phyloP scores from a whole-genome alignment of 1,284 basidiomycete genomes.

The Cronartium quercuum region DNA sequence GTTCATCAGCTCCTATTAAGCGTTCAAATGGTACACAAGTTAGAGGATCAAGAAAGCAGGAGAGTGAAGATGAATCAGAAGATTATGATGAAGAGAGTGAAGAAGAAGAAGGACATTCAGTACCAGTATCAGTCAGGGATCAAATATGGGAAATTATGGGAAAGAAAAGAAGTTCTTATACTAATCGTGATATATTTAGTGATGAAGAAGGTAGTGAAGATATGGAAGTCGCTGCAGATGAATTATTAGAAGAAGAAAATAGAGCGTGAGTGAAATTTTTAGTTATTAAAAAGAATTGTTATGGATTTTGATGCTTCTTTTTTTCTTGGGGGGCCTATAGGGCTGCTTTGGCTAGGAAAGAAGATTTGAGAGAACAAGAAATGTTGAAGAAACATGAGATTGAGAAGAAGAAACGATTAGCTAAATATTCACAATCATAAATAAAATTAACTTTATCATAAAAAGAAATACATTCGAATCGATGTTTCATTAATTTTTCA shows the following conservation, averaged over 20 bases:
- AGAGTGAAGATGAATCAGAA: slow-evolving; percentile 2
- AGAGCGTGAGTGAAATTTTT: slow-evolving; percentile 17
- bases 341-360: slow-evolving; percentile 19
- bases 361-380: slow-evolving; percentile 34
- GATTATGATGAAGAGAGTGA: slow-evolving; percentile 14
- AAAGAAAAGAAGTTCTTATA: slow-evolving; percentile 25
- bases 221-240: slow-evolving; percentile 19
- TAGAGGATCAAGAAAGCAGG: background rate
- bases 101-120: background rate
- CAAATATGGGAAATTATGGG: slow-evolving; percentile 39
- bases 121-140: slow-evolving; percentile 15
- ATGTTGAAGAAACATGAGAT: slow-evolving; percentile 21
- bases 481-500: too few species aligned
- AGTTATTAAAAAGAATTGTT: background rate
- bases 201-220: slow-evolving; percentile 29
- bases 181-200: slow-evolving; percentile 9
- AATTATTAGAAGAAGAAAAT: slow-evolving; percentile 35
- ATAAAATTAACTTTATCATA: background rate
- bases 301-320: background rate
- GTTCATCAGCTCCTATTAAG: too few species aligned
- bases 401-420: slow-evolving; percentile 28
- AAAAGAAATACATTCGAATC: too few species aligned
- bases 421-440: background rate
- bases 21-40: background rate
- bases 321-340: background rate